These are phyloP conservation scores for Bidens hawaiensis DNA, from an alignment of 140 eudicot species.

Conservation along the genomic window DNA sequence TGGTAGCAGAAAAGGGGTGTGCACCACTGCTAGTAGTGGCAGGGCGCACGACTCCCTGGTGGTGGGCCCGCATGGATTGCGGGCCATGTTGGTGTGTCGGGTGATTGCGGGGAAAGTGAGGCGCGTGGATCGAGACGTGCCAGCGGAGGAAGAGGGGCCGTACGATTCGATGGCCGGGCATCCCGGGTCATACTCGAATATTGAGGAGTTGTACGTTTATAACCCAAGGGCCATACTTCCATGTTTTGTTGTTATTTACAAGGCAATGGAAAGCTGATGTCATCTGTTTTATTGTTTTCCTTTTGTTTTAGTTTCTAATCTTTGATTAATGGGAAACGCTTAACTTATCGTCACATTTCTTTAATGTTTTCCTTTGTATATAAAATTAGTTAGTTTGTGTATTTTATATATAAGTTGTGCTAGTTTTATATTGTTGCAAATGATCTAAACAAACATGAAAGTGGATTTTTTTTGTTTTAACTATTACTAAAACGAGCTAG, in stretches of 20 bases:
- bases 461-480: too few relatives aligned
- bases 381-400: too few relatives aligned
- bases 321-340: constrained; percentile 14
- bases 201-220: constrained; percentile 68
- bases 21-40: constrained; percentile 84
- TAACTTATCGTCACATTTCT: constrained; percentile 4
- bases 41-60: constrained; percentile 70
- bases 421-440: neutral
- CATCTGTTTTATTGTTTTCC: neutral
- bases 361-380: constrained; percentile 11
- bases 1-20: constrained; percentile 42
- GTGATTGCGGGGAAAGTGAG: constrained; percentile 80
- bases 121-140: constrained; percentile 43
- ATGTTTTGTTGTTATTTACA: constrained; percentile 86
- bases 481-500: too few relatives aligned
- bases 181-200: constrained; percentile 62
- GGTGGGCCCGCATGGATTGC: constrained; percentile 27
- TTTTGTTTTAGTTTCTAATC: constrained; percentile 1
- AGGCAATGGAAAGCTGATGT: constrained; percentile 40
- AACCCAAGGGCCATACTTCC: constrained; percentile 90
- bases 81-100: constrained; percentile 90
- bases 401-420: neutral
- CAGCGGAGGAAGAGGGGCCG: constrained; percentile 35
- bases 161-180: constrained; percentile 73
- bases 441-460: neutral